phyloP scores from a whole-genome alignment of 106 monocot species.

The Dioscorea zingiberensis region DNA sequence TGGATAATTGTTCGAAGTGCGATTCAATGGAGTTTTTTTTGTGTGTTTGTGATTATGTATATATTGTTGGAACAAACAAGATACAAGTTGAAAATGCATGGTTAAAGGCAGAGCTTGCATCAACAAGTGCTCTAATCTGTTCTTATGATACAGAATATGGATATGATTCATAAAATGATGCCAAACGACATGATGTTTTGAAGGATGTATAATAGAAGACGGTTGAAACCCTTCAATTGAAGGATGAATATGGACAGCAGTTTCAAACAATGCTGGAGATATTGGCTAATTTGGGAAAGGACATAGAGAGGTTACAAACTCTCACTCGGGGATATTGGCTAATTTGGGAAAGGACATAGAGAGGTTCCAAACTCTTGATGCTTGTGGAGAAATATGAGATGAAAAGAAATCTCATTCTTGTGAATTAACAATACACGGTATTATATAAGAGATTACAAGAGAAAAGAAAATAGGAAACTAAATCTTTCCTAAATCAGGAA shows the following conservation, averaged over 20 bases:
- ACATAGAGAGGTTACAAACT: too few species aligned
- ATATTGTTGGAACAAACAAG: conserved; percentile 85
- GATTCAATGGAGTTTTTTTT: conserved; percentile 32
- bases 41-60: conserved; percentile 41
- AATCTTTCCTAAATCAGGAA: too few species aligned
- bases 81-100: conserved; percentile 95
- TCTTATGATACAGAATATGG: conserved; percentile 62
- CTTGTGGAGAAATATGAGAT: too few species aligned
- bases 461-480: too few species aligned
- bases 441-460: too few species aligned
- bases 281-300: too few species aligned
- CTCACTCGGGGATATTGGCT: too few species aligned
- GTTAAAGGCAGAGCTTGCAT: conserved; percentile 87
- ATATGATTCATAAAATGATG: conserved; percentile 46
- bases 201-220: conserved; percentile 67
- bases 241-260: conserved; percentile 82
- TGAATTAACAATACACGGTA: too few species aligned
- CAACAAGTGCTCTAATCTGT: conserved; percentile 73
- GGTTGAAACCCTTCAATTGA: conserved; percentile 61
- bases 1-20: conserved; percentile 26
- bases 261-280: conserved; percentile 56
- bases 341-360: too few species aligned
- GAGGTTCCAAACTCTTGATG: too few species aligned
- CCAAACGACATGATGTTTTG: conserved; percentile 32
- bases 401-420: too few species aligned